Evolutionary conservation across 2,329 filamentous ascomycete genomes (phyloP), one percentile per base, ranked within the genome.

Genomic region (Colletotrichum sidae): DNA sequence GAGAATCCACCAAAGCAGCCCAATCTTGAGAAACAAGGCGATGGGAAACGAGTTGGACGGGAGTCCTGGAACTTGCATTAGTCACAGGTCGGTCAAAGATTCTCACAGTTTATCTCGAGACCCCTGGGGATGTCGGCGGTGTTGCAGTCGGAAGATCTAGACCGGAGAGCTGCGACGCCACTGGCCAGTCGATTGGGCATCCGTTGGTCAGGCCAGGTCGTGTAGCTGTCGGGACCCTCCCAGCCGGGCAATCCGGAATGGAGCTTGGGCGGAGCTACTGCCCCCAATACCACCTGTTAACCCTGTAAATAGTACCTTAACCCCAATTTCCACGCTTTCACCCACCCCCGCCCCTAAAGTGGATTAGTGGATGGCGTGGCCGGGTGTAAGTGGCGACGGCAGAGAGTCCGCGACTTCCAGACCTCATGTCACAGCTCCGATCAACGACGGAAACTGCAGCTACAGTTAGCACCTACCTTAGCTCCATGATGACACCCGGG

Each of bases 331-430:
- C 12, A 33, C 38, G 11, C 8, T 33, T 13, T 13, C 42, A 41
- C 25, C 57, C 61, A 61, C 50, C 61, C 61, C 57, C 61, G 61
- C 61, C 57, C 42, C 61, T 44, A 50, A 51, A 56, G 53, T 41
- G 57, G 38, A 45, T 42, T 55, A 41, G 38, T 58, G 46, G 45
- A 13, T 17, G 45, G 17, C 15, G 7, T 9, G 15, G 8, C 45
- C 33, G 7, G 33, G 7, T 25, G 46, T 37, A 8, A 8, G 54
- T 15, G 15, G 44, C 9, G 47, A 35, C 51, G 34, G 57, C 35
- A 60, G 61, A 33, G 46, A 13, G 50, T 49, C 57, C 46, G 62
- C 44, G 41, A 17, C 57, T 60, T 62, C 58, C 37, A 62, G 37
- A 46, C 47, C 47, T 25, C 4, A 25, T 25, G 25, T 25, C 25